These are phyloP conservation scores for Solanum gracilifrons DNA, from an alignment of 257 asterid genomes.

Conservation along the genomic window DNA sequence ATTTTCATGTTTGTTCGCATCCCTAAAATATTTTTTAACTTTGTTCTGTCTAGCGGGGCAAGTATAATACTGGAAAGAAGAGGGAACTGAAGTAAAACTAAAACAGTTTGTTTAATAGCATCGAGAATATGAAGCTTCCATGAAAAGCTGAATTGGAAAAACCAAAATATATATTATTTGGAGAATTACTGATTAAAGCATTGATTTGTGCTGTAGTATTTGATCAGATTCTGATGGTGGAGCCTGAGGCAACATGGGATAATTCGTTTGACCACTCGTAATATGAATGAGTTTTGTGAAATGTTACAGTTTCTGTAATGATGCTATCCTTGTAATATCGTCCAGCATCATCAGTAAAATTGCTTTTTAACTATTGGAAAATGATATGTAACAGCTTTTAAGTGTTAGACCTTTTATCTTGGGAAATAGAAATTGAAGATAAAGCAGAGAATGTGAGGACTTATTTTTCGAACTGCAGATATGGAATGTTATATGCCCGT, in stretches of 20 bases:
- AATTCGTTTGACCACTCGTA: not conserved
- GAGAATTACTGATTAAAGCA: not conserved
- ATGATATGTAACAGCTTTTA: not conserved
- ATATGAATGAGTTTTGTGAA: not conserved
- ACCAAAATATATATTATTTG: not conserved
- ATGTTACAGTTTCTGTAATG: not conserved
- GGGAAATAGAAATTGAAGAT: not conserved
- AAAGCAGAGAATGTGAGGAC: not conserved
- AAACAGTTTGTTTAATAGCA: not conserved
- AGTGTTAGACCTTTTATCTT: not conserved
- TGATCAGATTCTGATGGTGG: not conserved
- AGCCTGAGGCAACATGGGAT: not conserved
- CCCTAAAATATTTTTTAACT: not conserved
- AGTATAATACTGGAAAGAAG: not conserved
- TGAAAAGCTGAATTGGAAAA: not conserved
- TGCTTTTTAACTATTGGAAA: not conserved
- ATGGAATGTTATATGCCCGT: not conserved
- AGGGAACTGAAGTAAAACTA: not conserved
- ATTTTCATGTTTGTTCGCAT: not conserved
- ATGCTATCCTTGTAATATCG: not conserved
- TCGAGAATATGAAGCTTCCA: not conserved
- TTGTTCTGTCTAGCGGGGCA: not conserved
- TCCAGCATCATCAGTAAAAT: not conserved
- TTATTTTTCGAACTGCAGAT: not conserved
- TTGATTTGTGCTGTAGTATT: not conserved